phyloP scores from a whole-genome alignment of 2,329 filamentous ascomycete species.

The Thelonectria rubi region DNA sequence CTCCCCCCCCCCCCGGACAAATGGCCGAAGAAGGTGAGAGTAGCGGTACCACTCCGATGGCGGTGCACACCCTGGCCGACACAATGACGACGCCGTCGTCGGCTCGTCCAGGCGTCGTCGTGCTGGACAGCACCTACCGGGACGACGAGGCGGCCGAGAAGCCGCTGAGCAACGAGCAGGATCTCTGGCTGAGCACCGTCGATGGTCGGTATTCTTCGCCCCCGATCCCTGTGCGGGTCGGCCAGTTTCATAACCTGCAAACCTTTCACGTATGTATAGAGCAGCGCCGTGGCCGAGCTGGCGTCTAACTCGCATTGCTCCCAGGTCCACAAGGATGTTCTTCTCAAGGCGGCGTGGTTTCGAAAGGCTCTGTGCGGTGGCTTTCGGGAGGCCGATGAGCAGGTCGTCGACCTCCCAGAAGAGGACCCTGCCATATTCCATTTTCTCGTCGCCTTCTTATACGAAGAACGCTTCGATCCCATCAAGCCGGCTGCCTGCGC shows the following conservation, averaged over 20 bases:
- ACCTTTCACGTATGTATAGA: conserved; percentile 49
- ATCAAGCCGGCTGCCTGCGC: conserved; percentile 54
- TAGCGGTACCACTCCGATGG: conserved; percentile 29
- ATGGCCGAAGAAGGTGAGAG: conserved; percentile 33
- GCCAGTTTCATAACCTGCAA: conserved; percentile 51
- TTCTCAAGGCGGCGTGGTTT: conserved; percentile 59
- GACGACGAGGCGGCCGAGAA: conserved; percentile 27
- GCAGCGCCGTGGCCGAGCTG: background rate
- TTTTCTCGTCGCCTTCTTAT: conserved; percentile 61
- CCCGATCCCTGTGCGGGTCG: conserved; percentile 57
- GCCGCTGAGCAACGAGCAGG: conserved; percentile 49
- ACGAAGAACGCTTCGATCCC: conserved; percentile 57
- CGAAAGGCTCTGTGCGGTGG: conserved; percentile 57
- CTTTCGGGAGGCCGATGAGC: conserved; percentile 56
- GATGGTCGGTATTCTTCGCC: conserved; percentile 59
- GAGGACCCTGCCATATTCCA: conserved; percentile 62
- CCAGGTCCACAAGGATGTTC: conserved; percentile 58
- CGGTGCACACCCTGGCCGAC: conserved; percentile 33
- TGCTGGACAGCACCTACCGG: conserved; percentile 36
- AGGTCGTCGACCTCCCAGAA: conserved; percentile 59
- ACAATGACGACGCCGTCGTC: conserved; percentile 33
- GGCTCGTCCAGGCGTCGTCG: conserved; percentile 33
- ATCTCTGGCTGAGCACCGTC: conserved; percentile 59
- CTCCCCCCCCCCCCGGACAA: conserved; percentile 12
- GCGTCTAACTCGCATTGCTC: background rate